Evolutionary conservation across 2,329 filamentous ascomycete genomes (phyloP).

Genomic region (Scleromitrula shiraiana): DNA sequence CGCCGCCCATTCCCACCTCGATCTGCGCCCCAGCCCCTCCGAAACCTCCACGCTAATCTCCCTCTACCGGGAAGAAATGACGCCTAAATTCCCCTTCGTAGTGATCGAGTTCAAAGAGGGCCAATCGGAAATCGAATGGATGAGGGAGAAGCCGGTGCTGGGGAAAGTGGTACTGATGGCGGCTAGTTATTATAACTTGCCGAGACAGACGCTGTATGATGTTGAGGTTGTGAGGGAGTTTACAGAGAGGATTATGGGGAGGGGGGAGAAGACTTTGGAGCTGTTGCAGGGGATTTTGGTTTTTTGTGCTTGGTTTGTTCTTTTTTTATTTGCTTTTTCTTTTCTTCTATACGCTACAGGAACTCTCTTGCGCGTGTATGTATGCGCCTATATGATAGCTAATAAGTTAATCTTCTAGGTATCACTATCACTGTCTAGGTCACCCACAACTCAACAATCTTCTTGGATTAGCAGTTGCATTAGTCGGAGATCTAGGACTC

Average conservation of each 20-base stretch:
- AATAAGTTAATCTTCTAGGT: background rate
- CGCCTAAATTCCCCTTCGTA: background rate
- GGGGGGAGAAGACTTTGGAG: constrained; percentile 4
- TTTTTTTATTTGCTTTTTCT: background rate
- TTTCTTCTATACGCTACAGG: background rate
- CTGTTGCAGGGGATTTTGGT: constrained; percentile 7
- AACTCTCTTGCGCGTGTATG: background rate
- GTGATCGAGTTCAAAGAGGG: background rate
- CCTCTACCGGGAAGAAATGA: constrained; percentile 2
- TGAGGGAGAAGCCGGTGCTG: background rate
- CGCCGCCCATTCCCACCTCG: background rate
- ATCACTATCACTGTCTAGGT: constrained; percentile 8
- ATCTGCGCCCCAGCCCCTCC: background rate
- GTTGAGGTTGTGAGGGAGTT: background rate
- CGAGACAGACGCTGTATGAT: constrained; percentile 3
- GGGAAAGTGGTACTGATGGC: constrained; percentile 6
- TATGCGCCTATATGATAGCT: background rate
- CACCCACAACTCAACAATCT: constrained; percentile 8
- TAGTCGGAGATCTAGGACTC: background rate
- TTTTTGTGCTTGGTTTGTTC: constrained; percentile 5
- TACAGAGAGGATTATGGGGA: constrained; percentile 1
- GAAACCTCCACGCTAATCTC: background rate
- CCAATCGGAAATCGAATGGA: background rate
- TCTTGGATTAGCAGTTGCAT: background rate
- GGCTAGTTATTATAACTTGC: constrained; percentile 3